Evolutionary conservation across 1,139 yeast genomes (phyloP), one percentile per base, ranked within the genome.

Genomic region (Yamadazyma dendronema): DNA sequence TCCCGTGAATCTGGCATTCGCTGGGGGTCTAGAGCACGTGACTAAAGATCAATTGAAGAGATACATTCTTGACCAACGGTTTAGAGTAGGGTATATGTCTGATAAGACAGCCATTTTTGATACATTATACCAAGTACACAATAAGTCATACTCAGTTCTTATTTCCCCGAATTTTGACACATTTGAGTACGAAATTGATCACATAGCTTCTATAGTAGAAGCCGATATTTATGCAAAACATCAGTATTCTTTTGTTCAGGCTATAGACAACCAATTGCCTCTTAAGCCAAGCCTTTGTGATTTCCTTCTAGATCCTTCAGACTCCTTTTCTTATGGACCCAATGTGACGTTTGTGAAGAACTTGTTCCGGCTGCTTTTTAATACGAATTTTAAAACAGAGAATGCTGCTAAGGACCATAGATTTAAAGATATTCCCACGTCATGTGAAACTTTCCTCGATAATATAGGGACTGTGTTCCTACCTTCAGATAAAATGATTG

Each of bases 1-100:
- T 0, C 97, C 97, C 0, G 74, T 86, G 14, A 88, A 90, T 60
- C 80, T 84, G 50, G 97, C 96, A 1, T 89, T 85, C 59, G 69
- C 47, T 7, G 42, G 37, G 9, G 30, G 27, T 8, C 27, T 30
- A 4, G 37, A 33, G 10, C 26, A 34, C 19, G 38, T 42, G 4
- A 40, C 46, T 9, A 37, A 36, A 29, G 59, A 53, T 14, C 54
- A 57, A 30, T 47, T 67, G 5, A 44, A 58, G 33, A 55, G 73
- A 14, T 71, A 71, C 40, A 52, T 71, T 13, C 50, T 67, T 4
- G 53, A 57, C 48, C 74, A 65, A 45, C 52, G 47, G 32, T 57
- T 71, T 39, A 50, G 66, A 16, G 64, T 69, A 2, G 72, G 67
- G 1, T 56, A 60, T 43, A 44, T 69, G 49, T 52, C 50, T 9